Percentiles rank a stretch among this genome's conserved stretches.
These are phyloP conservation scores for Penicillium sp. DNA, from an alignment of 2,329 filamentous ascomycete species.

Conservation along the genomic window DNA sequence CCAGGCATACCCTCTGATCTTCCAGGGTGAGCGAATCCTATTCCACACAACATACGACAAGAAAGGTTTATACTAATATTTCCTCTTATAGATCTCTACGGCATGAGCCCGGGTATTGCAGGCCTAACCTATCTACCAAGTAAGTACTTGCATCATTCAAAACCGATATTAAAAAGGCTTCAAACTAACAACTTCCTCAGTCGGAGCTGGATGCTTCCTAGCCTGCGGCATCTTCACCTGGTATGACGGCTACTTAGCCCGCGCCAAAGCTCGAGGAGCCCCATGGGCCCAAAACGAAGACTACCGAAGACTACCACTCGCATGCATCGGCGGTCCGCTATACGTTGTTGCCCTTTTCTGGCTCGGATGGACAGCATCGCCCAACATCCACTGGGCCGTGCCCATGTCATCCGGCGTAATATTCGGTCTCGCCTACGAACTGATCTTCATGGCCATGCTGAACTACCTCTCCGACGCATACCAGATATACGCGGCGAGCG, in stretches of 20 bases:
- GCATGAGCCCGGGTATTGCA: conserved; percentile 32
- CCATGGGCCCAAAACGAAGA: conserved; percentile 56
- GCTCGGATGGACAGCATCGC: conserved; percentile 37
- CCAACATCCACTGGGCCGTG: conserved; percentile 33
- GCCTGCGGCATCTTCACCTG: conserved; percentile 60
- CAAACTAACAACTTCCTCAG: conserved; percentile 15
- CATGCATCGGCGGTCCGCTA: conserved; percentile 64
- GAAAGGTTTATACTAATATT: neutral
- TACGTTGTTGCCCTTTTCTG: conserved; percentile 46
- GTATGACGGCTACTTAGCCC: conserved; percentile 60
- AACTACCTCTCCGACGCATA: conserved; percentile 67
- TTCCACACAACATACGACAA: conserved; percentile 29
- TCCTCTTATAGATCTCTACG: conserved; percentile 26
- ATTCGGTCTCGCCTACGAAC: conserved; percentile 58
- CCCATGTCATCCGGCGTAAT: conserved; percentile 60
- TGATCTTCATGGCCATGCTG: conserved; percentile 63
- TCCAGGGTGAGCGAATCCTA: conserved; percentile 38
- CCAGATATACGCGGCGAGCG: conserved; percentile 60
- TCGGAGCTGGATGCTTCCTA: conserved; percentile 60
- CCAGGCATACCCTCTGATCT: conserved; percentile 69
- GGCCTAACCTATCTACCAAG: conserved; percentile 34
- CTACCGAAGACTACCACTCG: conserved; percentile 65
- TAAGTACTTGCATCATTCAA: conserved; percentile 14
- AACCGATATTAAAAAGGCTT: neutral
- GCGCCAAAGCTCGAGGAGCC: conserved; percentile 48